Evolutionary conservation across 495 filamentous ascomycete genomes (phyloP), one percentile per base, ranked within the genome.

Genomic region (Annulohypoxylon maeteangense): DNA sequence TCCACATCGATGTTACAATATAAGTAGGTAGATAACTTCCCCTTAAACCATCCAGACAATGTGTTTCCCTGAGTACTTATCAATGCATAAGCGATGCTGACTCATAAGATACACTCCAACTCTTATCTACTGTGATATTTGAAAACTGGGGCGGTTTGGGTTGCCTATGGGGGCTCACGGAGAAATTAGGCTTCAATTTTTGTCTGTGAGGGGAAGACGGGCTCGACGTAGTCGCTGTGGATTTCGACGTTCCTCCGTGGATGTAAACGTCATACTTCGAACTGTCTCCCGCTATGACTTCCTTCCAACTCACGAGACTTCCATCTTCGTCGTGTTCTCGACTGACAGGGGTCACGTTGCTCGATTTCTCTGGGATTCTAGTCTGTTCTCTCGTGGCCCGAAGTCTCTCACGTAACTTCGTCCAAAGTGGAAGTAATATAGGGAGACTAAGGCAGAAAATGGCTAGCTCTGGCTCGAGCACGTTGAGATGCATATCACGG

Each of bases 391-490:
- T 20, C 4, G 7, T 3, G 5, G 16, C 7, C 6, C 25, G 1
- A 14, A 34, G 27, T n/a, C n/a, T 53, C 20, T 63, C 36, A 29
- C 27, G 34, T 4, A 67, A 10, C 10, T 64, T 60, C 8, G 3
- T 1, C 58, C 58, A 67, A 2, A 75, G 4, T 16, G 63, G 62
- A 42, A 36, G 53, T 10, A 72, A 20, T 4, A 64, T 48, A 1
- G 66, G 70, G 4, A 73, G 42, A 34, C 64, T 57, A 6, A 72
- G 62, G 0, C 36, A 66, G 12, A 72, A 53, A 14, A 72, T 59
- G 0, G 65, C 60, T n/a, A 75, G 45, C 29, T 68, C 68, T n/a
- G 68, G 48, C 20, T 75, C 72, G 10, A 75, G 47, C 10, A 66
- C 62, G n/a, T 67, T 53, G 4, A 72, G 51, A 14, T 66, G 50